Base-by-base conservation (phyloP, 768 basidiomycete genomes). In the Boletus fagicola region DNA sequence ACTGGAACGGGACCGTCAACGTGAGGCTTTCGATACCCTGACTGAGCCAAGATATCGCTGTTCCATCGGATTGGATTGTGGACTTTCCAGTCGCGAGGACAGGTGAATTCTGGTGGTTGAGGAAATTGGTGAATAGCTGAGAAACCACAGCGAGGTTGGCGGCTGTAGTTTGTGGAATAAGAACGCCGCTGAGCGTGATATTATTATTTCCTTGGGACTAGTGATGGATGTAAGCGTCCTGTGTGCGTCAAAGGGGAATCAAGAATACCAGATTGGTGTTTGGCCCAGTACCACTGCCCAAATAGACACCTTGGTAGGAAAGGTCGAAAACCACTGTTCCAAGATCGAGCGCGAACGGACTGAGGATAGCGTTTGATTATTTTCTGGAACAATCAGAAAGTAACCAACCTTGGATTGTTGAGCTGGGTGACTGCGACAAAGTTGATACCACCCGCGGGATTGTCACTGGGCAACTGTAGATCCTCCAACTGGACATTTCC, bases 341-440 rank as follows among this genome's bases (percentile, higher is more conserved):
- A 40, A 91, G 77, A 63, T 82, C 75, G 55, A 91, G 76, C n/a
- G 80, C 73, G 68, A 91, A 90, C 0, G 88, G 86, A 62, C 85
- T 87, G 43, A 13, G 26, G 16, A 42, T 36, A 30, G 0, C 1
- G 0, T 47, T 68, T 22, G 62, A 55, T 24, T 15, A 22, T 43
- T 45, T 53, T 28, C 18, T 28, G 4, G n/a, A 8, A 24, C 9
- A 7, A 40, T 22, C 42, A 10, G 26, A 44, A 35, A 28, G 3
- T 49, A 43, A 59, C 50, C 24, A 54, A 82, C 85, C 86, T 87
- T 24, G 79, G 74, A 64, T 88, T 88, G 35, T 65, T 77, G 49
- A 90, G 67, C 42, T 75, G 66, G 1, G 82, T 88, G 16, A 80
- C 74, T 18, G 86, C 79, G 28, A 78, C 64, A 61, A 88, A 88